Evolutionary conservation across 495 filamentous ascomycete species (phyloP), one percentile per base, ranked within the genome.

Genomic region (Lophium mytilinum): DNA sequence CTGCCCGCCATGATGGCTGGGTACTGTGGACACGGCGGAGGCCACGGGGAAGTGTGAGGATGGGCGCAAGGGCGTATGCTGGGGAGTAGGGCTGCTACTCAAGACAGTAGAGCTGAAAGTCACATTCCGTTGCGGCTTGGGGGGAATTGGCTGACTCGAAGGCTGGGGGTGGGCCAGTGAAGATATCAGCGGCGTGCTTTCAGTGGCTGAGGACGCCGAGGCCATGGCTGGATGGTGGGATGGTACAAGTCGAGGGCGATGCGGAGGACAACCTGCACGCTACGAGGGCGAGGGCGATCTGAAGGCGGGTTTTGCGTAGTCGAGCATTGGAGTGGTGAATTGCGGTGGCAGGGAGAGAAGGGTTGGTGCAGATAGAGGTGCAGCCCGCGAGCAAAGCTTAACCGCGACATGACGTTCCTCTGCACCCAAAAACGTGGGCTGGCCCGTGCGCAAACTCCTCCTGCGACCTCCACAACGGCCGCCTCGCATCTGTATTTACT

Each of bases 21-120:
- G 45, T 14, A 45, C 19, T 43, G 50, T 10, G 21, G 37, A 45
- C 21, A 34, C 18, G 33, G 33, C n/a, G 34, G 56, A 50, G 8
- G 69, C 14, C 18, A 8, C 14, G 33, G 52, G 72, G 66, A 55
- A 74, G 69, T 21, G 70, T 19, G 58, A 50, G 40, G 53, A 51
- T 62, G 48, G 71, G 66, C 56, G 73, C 70, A 62, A 77, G n/a
- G 74, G 68, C 14, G 77, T 55, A 19, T 77, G 65, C 14, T 14
- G 35, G 10, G 21, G 55, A 24, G 46, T 59, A 24, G 75, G 68
- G 46, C 74, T 73, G 59, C 76, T 75, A n/a, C 65, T 76, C 46
- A 76, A 79, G 52, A 88, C 76, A 39, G 79, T 81, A 36, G 85
- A 84, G 67, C 83, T 86, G 73, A 89, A 89, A 2, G 85, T 86